Evolutionary conservation across 108 stramenopile species (phyloP).

Genomic region (Stephanodiscus triporus): DNA sequence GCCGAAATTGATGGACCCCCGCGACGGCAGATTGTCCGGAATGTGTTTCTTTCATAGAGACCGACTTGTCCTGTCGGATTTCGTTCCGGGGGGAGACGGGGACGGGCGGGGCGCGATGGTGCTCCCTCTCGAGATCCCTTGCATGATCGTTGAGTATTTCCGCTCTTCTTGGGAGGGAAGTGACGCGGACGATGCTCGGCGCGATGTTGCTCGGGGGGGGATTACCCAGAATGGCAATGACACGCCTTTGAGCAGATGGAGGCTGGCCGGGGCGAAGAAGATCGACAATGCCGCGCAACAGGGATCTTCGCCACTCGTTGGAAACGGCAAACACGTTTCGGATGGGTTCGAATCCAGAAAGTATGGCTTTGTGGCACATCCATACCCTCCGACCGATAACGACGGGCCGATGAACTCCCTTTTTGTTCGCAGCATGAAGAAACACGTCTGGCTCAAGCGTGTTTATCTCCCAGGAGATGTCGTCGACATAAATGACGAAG

Average conservation of each 20-base stretch:
- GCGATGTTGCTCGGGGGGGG: background rate
- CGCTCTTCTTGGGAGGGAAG: conserved; percentile 10
- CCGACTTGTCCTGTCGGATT: conserved; percentile 33
- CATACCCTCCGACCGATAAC: conserved; percentile 7
- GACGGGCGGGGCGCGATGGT: background rate
- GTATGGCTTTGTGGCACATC: conserved; percentile 12
- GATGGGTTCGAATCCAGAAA: too few relatives aligned
- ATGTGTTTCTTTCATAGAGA: conserved; percentile 44
- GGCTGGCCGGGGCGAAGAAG: background rate
- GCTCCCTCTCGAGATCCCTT: conserved; percentile 35
- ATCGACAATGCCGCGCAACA: background rate
- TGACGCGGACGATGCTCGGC: conserved; percentile 1
- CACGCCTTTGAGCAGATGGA: conserved; percentile 4
- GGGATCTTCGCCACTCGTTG: conserved; percentile 2
- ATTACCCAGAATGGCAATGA: conserved; percentile 4
- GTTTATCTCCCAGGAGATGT: conserved; percentile 37
- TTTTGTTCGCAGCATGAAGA: conserved; percentile 47
- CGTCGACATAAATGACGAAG: conserved; percentile 20
- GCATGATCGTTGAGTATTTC: conserved; percentile 42
- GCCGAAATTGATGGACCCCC: conserved; percentile 20
- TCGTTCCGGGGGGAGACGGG: background rate
- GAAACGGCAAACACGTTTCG: background rate
- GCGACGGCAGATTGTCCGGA: conserved; percentile 26
- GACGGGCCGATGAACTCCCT: conserved; percentile 22
- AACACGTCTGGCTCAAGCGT: conserved; percentile 65